Evolutionary conservation across 352 stramenopile species (phyloP).

Genomic region (Phytophthora colocasiae): DNA sequence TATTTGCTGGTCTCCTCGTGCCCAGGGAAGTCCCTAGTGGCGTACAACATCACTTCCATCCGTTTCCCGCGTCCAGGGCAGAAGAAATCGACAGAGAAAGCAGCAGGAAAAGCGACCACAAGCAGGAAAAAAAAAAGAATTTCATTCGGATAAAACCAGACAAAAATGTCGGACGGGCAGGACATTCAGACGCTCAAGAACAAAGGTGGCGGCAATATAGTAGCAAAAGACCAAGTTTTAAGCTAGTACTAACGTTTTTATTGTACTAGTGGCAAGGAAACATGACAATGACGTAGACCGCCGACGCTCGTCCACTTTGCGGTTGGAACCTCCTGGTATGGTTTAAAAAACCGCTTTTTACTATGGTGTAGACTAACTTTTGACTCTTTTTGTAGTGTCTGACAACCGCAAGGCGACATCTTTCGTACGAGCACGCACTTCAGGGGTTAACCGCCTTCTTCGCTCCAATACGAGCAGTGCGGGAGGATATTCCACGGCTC

Average conservation of each 20-base stretch:
- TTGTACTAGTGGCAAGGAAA: slow-evolving; percentile 53
- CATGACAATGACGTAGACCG: slow-evolving; percentile 71
- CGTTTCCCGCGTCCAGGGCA: slow-evolving; percentile 2
- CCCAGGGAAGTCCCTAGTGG: slow-evolving; percentile 5
- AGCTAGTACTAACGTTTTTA: slow-evolving; percentile 18
- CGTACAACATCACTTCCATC: slow-evolving; percentile 14
- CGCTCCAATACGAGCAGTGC: slow-evolving; percentile 51
- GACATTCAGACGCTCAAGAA: slow-evolving; percentile 67
- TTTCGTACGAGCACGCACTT: slow-evolving; percentile 63
- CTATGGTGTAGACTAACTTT: neutral
- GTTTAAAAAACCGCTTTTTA: slow-evolving; percentile 4
- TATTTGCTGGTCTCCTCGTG: neutral
- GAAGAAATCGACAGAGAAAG: neutral
- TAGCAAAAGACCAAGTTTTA: slow-evolving; percentile 1
- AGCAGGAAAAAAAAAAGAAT: too few species aligned
- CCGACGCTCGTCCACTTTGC: slow-evolving; percentile 61
- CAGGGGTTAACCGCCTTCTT: slow-evolving; percentile 67
- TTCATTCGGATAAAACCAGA: too few species aligned
- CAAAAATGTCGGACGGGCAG: slow-evolving; percentile 44
- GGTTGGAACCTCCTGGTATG: slow-evolving; percentile 68
- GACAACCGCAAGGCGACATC: slow-evolving; percentile 59
- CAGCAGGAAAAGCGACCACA: neutral
- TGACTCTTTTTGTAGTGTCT: slow-evolving; percentile 34
- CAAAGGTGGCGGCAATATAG: slow-evolving; percentile 38
- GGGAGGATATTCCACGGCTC: slow-evolving; percentile 16